Percentiles rank a stretch among this genome's conserved stretches.
phyloP scores from a whole-genome alignment of 2,329 filamentous ascomycete species.

The Exophiala lecanii-corni region DNA sequence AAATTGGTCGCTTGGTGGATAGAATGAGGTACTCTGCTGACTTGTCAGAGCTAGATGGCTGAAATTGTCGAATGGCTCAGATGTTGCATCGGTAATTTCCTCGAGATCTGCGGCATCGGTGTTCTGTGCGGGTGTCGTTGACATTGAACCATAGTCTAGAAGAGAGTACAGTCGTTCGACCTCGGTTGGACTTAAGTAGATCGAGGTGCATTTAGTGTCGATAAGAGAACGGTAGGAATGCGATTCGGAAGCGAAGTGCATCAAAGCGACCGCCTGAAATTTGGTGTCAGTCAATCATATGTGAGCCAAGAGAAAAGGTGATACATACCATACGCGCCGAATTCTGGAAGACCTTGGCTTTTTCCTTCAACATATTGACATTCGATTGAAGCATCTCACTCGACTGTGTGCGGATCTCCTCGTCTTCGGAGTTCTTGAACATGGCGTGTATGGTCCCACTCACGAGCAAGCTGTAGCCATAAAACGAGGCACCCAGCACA shows the following conservation, averaged over 20 bases:
- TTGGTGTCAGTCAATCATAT: background rate
- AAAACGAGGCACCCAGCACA: conserved; percentile 30
- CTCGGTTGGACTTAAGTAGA: background rate
- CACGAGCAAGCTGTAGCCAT: conserved; percentile 33
- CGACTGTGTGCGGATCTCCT: background rate
- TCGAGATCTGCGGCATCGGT: background rate
- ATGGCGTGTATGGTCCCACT: conserved; percentile 19
- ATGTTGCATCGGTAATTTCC: background rate
- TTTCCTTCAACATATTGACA: background rate
- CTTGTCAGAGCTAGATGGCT: background rate
- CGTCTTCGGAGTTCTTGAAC: conserved; percentile 5
- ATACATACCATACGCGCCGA: conserved; percentile 2
- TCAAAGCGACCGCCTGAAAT: background rate
- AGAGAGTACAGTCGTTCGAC: conserved; percentile 1
- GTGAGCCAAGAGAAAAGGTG: background rate
- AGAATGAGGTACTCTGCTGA: background rate
- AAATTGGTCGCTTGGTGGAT: background rate
- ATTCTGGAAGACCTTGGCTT: background rate
- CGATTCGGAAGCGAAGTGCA: background rate
- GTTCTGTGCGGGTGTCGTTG: background rate
- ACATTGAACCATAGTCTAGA: conserved; percentile 2
- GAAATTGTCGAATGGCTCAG: background rate
- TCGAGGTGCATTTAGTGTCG: background rate
- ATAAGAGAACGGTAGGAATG: background rate
- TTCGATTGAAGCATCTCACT: background rate